Base-by-base conservation (phyloP, 208 protist genomes). In the Zelonia costaricensis region DNA sequence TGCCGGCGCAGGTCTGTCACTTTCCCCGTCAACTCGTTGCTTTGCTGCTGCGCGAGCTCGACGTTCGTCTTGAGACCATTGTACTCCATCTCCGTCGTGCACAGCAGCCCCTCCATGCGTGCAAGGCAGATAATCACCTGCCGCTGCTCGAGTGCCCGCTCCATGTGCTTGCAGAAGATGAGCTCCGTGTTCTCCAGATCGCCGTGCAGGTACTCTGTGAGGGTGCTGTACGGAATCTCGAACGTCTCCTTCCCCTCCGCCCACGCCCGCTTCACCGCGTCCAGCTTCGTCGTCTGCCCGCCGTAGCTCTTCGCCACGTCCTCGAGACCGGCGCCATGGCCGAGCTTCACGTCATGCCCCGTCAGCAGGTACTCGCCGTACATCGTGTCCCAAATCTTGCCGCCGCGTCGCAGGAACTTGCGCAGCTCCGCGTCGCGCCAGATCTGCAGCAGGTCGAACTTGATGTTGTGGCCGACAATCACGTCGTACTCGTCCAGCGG, bases 71-170 rank as follows among this genome's bases (percentile, higher is more conserved):
- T 92, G 10, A 97, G 76, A 16, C 93, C 93, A 65, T 96, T 96
- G 80, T 95, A 96, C 69, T 97, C 90, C 93, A 97, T 97, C 65
- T 96, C 90, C 2, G 93, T 94, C 13, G 91, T 97, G 68, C 86
- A 93, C 33, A 96, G 76, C 33, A 97, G 61, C 20, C 85, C 85
- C 58, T 97, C 89, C 93, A 96, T 97, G 48, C 91, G 90, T 4
- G 88, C 84, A 56, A 40, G 55, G 52, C 85, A 83, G 18, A 97
- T 85, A 44, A 93, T 89, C 40, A 79, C 77, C 74, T 95, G 89
- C 45, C 84, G 73, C 69, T 93, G 84, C 40, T 77, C 69, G 20
- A 94, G 62, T 8, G 87, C 82, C 10, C 84, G 75, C 69, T 94
- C 88, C 54, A 94, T 76, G 63, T 97, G 93, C 74, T 94, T 93